Conservation (phyloP, 495 filamentous ascomycete species). For the Lentithecium fluviatile region DNA sequence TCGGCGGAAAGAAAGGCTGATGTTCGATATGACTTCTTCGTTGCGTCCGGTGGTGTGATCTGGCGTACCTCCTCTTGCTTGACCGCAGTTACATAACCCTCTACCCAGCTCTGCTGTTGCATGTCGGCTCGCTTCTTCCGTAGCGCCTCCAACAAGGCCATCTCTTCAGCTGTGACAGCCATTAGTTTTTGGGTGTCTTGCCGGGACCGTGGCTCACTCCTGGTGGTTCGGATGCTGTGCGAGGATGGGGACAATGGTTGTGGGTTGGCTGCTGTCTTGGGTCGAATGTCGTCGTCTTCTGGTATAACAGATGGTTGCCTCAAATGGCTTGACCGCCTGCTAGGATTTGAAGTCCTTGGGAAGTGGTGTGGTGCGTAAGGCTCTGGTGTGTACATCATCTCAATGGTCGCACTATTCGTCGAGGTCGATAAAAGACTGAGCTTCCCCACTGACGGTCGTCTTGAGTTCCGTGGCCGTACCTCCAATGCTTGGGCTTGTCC, state of each 20-base stretch:
- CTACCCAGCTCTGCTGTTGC: conserved; percentile 67
- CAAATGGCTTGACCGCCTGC: conserved; percentile 24
- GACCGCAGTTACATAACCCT: conserved; percentile 46
- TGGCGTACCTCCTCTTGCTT: conserved; percentile 14
- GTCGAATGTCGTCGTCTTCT: conserved; percentile 24
- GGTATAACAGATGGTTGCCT: conserved; percentile 34
- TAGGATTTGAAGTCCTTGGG: conserved; percentile 12
- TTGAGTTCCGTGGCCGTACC: conserved; percentile 21
- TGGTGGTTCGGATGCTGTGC: conserved; percentile 23
- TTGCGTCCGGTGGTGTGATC: conserved; percentile 10
- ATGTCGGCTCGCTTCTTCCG: conserved; percentile 73
- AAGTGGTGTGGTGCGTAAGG: conserved; percentile 15
- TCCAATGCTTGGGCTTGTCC: conserved; percentile 36
- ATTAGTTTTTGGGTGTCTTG: conserved; percentile 57
- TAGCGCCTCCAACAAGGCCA: conserved; percentile 78
- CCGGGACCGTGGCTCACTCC: conserved; percentile 22
- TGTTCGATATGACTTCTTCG: conserved; percentile 14
- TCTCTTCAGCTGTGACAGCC: conserved; percentile 83
- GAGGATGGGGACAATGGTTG: conserved; percentile 21
- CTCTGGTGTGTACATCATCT: conserved; percentile 35
- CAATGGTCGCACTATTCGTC: conserved; percentile 32
- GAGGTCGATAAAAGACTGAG: conserved; percentile 27
- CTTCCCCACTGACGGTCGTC: conserved; percentile 19
- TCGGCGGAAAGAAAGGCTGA: conserved; percentile 32
- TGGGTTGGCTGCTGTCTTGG: conserved; percentile 16